Percentiles rank a stretch among this genome's conserved stretches.
Conservation (phyloP, 1,284 basidiomycete genomes). For the Golubevia sp. region DNA sequence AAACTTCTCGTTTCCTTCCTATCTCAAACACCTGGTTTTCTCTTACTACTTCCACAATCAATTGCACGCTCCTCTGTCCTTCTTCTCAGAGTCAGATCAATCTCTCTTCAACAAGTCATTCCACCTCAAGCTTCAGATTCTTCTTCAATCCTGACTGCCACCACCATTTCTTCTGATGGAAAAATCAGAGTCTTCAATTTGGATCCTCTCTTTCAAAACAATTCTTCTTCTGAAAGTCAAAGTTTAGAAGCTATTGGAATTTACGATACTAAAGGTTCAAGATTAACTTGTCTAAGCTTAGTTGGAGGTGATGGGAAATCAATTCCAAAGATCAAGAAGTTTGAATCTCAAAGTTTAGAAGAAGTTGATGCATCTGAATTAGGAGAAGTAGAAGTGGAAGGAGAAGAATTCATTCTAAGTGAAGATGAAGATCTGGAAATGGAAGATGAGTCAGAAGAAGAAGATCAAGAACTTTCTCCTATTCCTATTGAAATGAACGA, state of each 20-base stretch:
- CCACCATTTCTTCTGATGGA: slow-evolving; percentile 57
- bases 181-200: slow-evolving; percentile 51
- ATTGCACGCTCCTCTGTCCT: slow-evolving; percentile 66
- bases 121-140: slow-evolving; percentile 6
- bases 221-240: neutral
- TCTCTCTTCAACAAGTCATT: slow-evolving; percentile 22
- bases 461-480: slow-evolving; percentile 5
- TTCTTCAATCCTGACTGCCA: slow-evolving; percentile 14
- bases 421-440: neutral
- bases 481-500: no score
- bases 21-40: no score
- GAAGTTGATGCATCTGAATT: neutral
- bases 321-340: neutral
- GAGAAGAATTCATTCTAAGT: neutral
- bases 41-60: no score
- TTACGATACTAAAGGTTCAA: slow-evolving; percentile 48
- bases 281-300: slow-evolving; percentile 49
- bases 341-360: neutral
- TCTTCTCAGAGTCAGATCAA: slow-evolving; percentile 67
- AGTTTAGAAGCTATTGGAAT: slow-evolving; percentile 21
- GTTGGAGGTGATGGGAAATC: slow-evolving; percentile 23
- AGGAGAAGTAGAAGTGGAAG: neutral
- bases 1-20: no score
- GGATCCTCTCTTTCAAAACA: slow-evolving; percentile 17
- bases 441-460: slow-evolving; percentile 3